Conservation (phyloP, 352 stramenopile species). For the Saprolegnia parasitica region DNA sequence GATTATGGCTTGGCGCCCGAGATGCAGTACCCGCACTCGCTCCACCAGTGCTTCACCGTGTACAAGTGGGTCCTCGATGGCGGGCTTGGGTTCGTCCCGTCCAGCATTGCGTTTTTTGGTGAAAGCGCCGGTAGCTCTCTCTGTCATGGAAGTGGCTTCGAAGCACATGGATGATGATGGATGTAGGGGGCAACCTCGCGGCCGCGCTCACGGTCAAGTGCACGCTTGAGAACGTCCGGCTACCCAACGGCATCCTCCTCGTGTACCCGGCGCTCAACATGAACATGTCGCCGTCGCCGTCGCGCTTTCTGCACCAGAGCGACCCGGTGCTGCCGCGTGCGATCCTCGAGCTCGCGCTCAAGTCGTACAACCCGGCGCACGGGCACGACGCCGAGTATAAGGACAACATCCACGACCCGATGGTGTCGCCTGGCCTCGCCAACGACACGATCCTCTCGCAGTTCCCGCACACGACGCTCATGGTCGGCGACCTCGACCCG, state of each 20-base stretch:
- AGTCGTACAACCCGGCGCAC: constrained; percentile 80
- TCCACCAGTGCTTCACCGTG: constrained; percentile 73
- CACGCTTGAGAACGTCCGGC: constrained; percentile 63
- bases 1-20: constrained; percentile 81
- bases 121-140: constrained; percentile 67
- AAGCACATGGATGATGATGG: neutral
- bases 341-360: constrained; percentile 75
- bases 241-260: constrained; percentile 79
- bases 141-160: constrained; percentile 7
- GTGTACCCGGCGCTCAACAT: constrained; percentile 89
- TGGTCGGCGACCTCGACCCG: constrained; percentile 83
- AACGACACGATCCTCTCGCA: constrained; percentile 67
- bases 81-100: constrained; percentile 63
- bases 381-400: constrained; percentile 84
- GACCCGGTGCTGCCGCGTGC: constrained; percentile 77
- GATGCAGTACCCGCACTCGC: constrained; percentile 69
- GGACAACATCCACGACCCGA: constrained; percentile 82
- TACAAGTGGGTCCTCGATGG: constrained; percentile 82
- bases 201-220: constrained; percentile 78
- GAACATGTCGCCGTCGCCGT: constrained; percentile 81
- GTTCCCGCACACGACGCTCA: constrained; percentile 75
- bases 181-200: constrained; percentile 81
- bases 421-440: constrained; percentile 75
- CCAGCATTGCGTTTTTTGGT: constrained; percentile 70
- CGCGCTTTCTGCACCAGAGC: constrained; percentile 82